Evolutionary conservation across 495 filamentous ascomycete genomes (phyloP).

Genomic region (Hypoxylon trugodes): DNA sequence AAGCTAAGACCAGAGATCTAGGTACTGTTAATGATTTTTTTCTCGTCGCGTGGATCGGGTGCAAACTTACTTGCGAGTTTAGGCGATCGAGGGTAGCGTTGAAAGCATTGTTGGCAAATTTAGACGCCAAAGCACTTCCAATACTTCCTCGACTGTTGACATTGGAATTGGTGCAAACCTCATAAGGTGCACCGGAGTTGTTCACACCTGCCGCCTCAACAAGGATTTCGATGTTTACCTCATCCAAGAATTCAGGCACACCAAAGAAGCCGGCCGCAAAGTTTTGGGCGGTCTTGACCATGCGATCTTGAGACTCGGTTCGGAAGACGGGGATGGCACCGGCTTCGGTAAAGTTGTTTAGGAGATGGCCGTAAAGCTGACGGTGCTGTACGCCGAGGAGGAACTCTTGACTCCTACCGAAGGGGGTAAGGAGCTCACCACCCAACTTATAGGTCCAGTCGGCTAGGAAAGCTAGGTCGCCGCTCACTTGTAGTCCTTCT

Average conservation of each 20-base stretch:
- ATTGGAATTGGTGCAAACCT: conserved; percentile 48
- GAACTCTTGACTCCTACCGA: conserved; percentile 46
- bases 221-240: conserved; percentile 50
- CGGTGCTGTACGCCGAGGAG: conserved; percentile 52
- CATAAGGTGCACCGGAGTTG: conserved; percentile 44
- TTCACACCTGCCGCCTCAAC: conserved; percentile 44
- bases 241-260: conserved; percentile 47
- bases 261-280: conserved; percentile 53
- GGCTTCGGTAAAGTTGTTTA: conserved; percentile 49
- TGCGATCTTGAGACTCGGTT: conserved; percentile 48
- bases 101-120: conserved; percentile 36
- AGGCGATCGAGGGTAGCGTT: conserved; percentile 40
- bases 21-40: background rate
- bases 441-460: conserved; percentile 62
- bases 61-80: conserved; percentile 36
- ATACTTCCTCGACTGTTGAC: conserved; percentile 39
- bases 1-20: conserved; percentile 43
- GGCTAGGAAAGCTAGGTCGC: conserved; percentile 60
- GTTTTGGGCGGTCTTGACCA: conserved; percentile 52
- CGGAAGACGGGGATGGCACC: conserved; percentile 49
- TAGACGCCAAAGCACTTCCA: conserved; percentile 39
- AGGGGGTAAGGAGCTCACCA: conserved; percentile 61
- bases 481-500: conserved; percentile 48
- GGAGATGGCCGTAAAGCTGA: conserved; percentile 54
- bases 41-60: background rate